Evolutionary conservation across 2,329 filamentous ascomycete genomes (phyloP).

Genomic region (Pseudohalonectria lignicola): DNA sequence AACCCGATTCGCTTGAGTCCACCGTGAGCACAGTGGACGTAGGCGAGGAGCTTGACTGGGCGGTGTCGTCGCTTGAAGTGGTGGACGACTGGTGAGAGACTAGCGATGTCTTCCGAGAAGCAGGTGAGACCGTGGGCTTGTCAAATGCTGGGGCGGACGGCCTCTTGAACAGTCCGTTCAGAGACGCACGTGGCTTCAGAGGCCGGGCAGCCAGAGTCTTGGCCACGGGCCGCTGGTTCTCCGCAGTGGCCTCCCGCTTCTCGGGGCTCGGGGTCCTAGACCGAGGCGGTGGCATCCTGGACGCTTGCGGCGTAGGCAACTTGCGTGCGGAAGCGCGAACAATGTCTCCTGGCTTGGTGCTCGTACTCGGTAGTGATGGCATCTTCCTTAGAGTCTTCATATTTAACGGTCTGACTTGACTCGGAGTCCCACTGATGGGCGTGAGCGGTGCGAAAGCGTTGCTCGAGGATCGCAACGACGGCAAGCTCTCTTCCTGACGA

Average conservation of each 20-base stretch:
- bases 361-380: not conserved
- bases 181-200: conserved; percentile 38
- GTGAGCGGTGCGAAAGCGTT: conserved; percentile 31
- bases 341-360: conserved; percentile 10
- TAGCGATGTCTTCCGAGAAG: conserved; percentile 26
- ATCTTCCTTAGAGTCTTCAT: conserved; percentile 16
- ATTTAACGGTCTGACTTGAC: conserved; percentile 18
- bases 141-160: conserved; percentile 34
- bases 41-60: conserved; percentile 22
- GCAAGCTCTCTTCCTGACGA: conserved; percentile 29
- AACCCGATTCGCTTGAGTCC: conserved; percentile 21
- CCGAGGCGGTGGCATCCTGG: conserved; percentile 16
- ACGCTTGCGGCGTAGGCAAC: conserved; percentile 20
- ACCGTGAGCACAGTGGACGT: conserved; percentile 24
- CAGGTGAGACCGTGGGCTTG: conserved; percentile 12
- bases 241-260: conserved; percentile 17
- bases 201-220: conserved; percentile 35
- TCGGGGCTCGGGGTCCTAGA: conserved; percentile 27
- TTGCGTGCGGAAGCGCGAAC: conserved; percentile 16
- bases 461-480: conserved; percentile 30
- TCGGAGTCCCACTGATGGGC: conserved; percentile 32
- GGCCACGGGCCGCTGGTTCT: conserved; percentile 18
- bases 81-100: conserved; percentile 24
- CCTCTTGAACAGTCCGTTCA: conserved; percentile 44
- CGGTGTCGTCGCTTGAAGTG: conserved; percentile 23